These are phyloP conservation scores for Triglochin maritima DNA, from an alignment of 106 monocot species.

Conservation along the genomic window DNA sequence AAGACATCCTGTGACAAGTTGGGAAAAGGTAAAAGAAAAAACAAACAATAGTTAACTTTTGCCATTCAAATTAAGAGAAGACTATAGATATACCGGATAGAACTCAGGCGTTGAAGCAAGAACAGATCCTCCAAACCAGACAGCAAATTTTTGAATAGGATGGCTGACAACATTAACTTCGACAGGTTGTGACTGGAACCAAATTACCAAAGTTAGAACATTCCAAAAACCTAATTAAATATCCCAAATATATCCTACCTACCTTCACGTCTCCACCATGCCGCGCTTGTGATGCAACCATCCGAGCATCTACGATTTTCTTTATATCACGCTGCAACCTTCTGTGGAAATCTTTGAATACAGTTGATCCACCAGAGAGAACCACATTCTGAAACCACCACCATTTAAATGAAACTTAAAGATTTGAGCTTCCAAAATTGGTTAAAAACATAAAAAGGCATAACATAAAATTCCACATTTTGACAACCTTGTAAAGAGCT, in stretches of 20 bases:
- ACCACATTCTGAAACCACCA: slow-evolving; percentile 62
- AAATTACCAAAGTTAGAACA: slow-evolving; percentile 9
- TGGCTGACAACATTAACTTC: slow-evolving; percentile 86
- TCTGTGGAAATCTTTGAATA: slow-evolving; percentile 95
- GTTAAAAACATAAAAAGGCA: neutral
- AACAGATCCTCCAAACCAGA: slow-evolving; percentile 98
- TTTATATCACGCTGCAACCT: slow-evolving; percentile 86
- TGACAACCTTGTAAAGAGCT: slow-evolving; percentile 72
- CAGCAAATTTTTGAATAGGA: slow-evolving; percentile 90
- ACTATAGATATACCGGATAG: slow-evolving; percentile 40
- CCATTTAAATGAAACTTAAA: slow-evolving; percentile 2
- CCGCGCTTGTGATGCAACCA: slow-evolving; percentile 41
- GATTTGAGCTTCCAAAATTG: neutral
- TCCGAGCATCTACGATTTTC: slow-evolving; percentile 78
- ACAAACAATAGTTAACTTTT: neutral
- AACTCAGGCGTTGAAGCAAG: slow-evolving; percentile 92
- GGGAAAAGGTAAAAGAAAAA: no score
- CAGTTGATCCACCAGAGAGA: slow-evolving; percentile 86
- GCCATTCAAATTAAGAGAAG: neutral
- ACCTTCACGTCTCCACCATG: slow-evolving; percentile 67
- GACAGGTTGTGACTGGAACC: slow-evolving; percentile 60
- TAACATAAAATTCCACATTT: neutral
- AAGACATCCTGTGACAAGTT: no score
- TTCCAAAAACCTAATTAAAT: neutral
- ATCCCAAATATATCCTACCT: slow-evolving; percentile 8